Percentiles rank a stretch among this genome's conserved stretches.
These are phyloP conservation scores for Fusarium sp. DNA, from an alignment of 2,329 filamentous ascomycete species.

Conservation along the genomic window DNA sequence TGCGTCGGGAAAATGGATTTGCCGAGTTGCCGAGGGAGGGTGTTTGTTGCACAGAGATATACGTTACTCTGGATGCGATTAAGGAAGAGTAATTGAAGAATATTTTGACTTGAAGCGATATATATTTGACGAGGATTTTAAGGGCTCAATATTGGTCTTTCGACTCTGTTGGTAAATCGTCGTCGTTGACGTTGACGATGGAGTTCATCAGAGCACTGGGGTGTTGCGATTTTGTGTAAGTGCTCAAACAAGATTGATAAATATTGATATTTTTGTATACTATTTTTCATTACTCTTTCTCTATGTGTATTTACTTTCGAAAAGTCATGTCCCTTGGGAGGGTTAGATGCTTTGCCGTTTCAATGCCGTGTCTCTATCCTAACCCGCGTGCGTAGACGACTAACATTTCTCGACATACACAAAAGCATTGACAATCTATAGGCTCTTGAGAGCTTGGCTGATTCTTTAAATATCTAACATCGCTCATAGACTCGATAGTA, in stretches of 20 bases:
- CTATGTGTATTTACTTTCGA: background rate
- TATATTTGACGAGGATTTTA: background rate
- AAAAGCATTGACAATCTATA: background rate
- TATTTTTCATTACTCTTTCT: background rate
- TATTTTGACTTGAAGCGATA: background rate
- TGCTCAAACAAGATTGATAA: background rate
- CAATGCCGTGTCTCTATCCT: background rate
- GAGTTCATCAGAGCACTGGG: background rate
- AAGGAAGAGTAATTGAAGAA: background rate
- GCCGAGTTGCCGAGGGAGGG: conserved; percentile 34
- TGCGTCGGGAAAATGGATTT: conserved; percentile 44
- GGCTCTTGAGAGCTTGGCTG: background rate
- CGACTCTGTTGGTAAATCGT: background rate
- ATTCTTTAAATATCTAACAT: background rate
- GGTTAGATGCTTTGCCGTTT: background rate
- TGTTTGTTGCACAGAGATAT: background rate
- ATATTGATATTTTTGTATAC: background rate
- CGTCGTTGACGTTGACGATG: background rate
- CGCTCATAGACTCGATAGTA: background rate
- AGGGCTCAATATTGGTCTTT: background rate
- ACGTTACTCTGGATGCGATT: background rate
- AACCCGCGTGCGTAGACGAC: background rate
- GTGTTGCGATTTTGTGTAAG: background rate
- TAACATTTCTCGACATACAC: background rate
- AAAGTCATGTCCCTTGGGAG: background rate